Evolutionary conservation across 495 filamentous ascomycete species (phyloP).

Genomic region (Wilcoxina mikolae): DNA sequence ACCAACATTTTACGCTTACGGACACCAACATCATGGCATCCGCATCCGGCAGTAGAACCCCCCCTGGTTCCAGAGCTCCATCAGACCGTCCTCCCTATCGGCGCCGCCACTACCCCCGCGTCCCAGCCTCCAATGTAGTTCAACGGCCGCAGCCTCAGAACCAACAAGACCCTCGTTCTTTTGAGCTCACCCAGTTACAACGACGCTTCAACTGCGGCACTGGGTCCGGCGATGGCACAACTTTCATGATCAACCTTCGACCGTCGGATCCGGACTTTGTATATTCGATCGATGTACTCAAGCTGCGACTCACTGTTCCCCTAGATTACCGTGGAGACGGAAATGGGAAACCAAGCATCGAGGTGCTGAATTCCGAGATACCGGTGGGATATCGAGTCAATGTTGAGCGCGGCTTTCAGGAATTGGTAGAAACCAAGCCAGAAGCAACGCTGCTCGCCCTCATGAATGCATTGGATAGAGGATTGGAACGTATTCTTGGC

Average conservation of each 20-base stretch:
- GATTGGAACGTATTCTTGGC: conserved; percentile 56
- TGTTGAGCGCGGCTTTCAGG: conserved; percentile 63
- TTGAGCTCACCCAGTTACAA: conserved; percentile 2
- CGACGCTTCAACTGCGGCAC: background rate
- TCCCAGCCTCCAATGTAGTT: background rate
- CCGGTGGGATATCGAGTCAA: conserved; percentile 68
- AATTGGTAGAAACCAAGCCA: conserved; percentile 42
- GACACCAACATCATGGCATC: too few relatives aligned
- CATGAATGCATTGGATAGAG: conserved; percentile 58
- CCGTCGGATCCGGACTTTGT: conserved; percentile 86
- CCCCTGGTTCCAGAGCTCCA: too few relatives aligned
- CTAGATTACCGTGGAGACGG: conserved; percentile 39
- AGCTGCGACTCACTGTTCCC: conserved; percentile 60
- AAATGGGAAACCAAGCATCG: conserved; percentile 36
- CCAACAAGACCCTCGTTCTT: background rate
- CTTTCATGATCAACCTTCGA: conserved; percentile 46
- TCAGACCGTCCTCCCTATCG: background rate
- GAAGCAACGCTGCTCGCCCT: conserved; percentile 49
- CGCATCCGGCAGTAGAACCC: too few relatives aligned
- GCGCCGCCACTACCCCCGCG: conserved; percentile 1
- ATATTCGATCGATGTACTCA: conserved; percentile 57
- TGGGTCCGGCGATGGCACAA: conserved; percentile 23
- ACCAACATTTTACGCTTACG: too few relatives aligned
- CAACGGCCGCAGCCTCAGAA: background rate
- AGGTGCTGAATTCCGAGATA: conserved; percentile 62